Evolutionary conservation across 1,139 yeast species (phyloP).

Genomic region (Taphrina communis): DNA sequence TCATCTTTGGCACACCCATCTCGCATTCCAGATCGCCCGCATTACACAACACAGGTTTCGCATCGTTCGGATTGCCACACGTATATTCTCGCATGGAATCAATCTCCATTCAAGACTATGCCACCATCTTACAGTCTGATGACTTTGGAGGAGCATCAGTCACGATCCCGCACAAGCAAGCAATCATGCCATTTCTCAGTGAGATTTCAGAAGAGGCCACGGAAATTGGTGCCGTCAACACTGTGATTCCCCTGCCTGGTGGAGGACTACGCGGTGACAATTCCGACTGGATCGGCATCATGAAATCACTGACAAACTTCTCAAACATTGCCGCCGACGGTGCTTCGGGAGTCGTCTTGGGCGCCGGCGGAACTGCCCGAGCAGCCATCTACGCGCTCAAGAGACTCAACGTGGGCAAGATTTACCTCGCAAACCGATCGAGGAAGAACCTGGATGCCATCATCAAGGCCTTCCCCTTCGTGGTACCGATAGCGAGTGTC

Average conservation of each 20-base stretch:
- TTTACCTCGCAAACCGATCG: slow-evolving; percentile 85
- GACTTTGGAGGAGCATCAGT: slow-evolving; percentile 48
- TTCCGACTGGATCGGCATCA: slow-evolving; percentile 95
- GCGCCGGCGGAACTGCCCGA: slow-evolving; percentile 97
- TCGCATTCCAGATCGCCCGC: slow-evolving; percentile 86
- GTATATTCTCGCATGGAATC: slow-evolving; percentile 73
- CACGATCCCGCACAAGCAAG: slow-evolving; percentile 47
- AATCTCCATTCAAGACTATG: slow-evolving; percentile 58
- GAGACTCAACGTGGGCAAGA: slow-evolving; percentile 74
- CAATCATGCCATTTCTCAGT: slow-evolving; percentile 45
- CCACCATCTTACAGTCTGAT: slow-evolving; percentile 33
- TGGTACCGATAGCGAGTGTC: slow-evolving; percentile 62
- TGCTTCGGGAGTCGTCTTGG: slow-evolving; percentile 72
- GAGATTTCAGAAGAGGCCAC: slow-evolving; percentile 70
- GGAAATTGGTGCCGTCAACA: slow-evolving; percentile 89
- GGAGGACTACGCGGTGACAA: slow-evolving; percentile 73
- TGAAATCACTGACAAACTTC: slow-evolving; percentile 66
- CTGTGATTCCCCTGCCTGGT: slow-evolving; percentile 63
- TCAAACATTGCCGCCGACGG: slow-evolving; percentile 56
- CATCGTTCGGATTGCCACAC: slow-evolving; percentile 78
- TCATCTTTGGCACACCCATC: slow-evolving; percentile 82
- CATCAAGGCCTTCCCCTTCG: slow-evolving; percentile 68
- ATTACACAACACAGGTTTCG: slow-evolving; percentile 78
- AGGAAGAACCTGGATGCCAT: slow-evolving; percentile 66
- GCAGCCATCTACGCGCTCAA: slow-evolving; percentile 91